Evolutionary conservation across 768 basidiomycete species (phyloP), one percentile per base, ranked within the genome.

Genomic region (Tulasnella sp.): DNA sequence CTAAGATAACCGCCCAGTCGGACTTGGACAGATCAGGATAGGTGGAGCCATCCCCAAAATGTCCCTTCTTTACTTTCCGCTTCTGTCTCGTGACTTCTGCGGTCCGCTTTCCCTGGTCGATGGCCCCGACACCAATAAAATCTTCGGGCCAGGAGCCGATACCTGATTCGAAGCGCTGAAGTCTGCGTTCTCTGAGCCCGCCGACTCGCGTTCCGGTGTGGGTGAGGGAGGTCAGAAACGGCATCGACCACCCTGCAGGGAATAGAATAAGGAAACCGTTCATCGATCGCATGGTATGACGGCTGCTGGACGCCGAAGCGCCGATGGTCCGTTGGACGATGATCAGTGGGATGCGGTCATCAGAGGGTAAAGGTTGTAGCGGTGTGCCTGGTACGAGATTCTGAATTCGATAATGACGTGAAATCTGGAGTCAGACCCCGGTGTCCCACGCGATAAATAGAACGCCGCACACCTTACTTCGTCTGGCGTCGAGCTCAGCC

Each of bases 201-300:
- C 77, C 86, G 15, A 94, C 76, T 6, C 90, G 83, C 1, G 86
- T 87, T 19, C 86, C 84, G 0, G 92, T 91, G 67, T 80, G 82
- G 2, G 76, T 75, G 49, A 99, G 76, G 2, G 92, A 93, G 37
- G 75, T 75, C 61, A 87, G 80, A 70, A 98, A 90, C 1, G 92
- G 75, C 83, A 91, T 94, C 0, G 79, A 77, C 91, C 92, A 98
- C 11, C 89, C 91, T 1, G 80, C 73, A 2, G 94, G 94, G 31
- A 94, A 67, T 43, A 96, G 73, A 7, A 99, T 71, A 6, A 83
- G 90, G 84, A 88, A 96, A 36, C 93, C 92, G 63, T 91, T 82
- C 29, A 90, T 71, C 1, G 75, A 52, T 29, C 63, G 35, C 59
- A n/a, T n/a, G n/a, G n/a, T n/a, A n/a, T 59, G 6, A 66, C 63